Evolutionary conservation across 176 grass and related monocot genomes (phyloP).

Genomic region (Oryza meyeriana): DNA sequence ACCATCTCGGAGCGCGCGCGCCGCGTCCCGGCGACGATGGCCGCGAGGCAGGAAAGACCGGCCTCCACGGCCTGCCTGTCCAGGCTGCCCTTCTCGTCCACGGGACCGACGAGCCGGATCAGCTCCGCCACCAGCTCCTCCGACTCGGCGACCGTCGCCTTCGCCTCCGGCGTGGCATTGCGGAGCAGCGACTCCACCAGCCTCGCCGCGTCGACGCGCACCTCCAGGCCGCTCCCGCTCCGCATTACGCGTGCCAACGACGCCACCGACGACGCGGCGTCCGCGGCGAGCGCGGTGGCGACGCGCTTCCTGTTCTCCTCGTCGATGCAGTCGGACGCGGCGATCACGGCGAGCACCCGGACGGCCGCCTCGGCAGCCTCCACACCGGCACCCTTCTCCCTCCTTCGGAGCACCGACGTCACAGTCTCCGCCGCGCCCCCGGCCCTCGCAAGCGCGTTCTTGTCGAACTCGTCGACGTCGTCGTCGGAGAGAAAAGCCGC

Average conservation of each 20-base stretch:
- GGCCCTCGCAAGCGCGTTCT: constrained; percentile 53
- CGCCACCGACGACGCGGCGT: constrained; percentile 19
- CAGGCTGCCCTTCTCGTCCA: constrained; percentile 30
- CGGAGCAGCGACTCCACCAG: constrained; percentile 52
- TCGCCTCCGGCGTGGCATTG: neutral
- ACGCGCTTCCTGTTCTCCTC: constrained; percentile 47
- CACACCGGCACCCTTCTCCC: neutral
- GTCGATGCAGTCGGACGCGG: constrained; percentile 52
- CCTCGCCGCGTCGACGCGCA: constrained; percentile 50
- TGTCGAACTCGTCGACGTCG: constrained; percentile 75
- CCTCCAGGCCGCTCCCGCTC: constrained; percentile 18
- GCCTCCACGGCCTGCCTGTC: constrained; percentile 39
- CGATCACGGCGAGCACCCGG: constrained; percentile 46
- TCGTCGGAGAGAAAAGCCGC: constrained; percentile 55
- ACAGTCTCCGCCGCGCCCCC: constrained; percentile 35
- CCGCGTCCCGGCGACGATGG: constrained; percentile 24
- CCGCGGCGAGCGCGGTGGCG: constrained; percentile 20
- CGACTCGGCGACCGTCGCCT: constrained; percentile 21
- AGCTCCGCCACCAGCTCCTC: constrained; percentile 42
- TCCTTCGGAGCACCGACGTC: constrained; percentile 32
- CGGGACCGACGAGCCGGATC: constrained; percentile 51
- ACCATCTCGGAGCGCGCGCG: constrained; percentile 42
- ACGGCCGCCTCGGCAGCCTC: constrained; percentile 34
- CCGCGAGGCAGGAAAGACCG: constrained; percentile 47
- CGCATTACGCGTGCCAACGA: constrained; percentile 48